Conservation (phyloP, 208 protist species). For the Trypanosomatidae sp. region DNA sequence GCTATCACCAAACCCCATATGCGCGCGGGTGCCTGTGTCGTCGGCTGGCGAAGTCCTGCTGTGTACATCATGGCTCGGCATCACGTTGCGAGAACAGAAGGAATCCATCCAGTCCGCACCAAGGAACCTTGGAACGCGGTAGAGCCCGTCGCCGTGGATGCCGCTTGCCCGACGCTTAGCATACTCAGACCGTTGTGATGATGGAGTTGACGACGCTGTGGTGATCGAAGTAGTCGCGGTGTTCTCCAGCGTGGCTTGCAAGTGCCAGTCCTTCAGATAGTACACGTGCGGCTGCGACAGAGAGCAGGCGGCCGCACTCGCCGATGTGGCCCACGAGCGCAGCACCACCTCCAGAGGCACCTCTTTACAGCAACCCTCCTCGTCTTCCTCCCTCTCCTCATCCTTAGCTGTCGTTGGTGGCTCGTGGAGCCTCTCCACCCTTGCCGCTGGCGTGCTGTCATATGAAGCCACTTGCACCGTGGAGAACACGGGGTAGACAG, state of each 20-base stretch:
- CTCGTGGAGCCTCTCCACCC: background rate
- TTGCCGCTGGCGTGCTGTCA: background rate
- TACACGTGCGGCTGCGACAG: constrained; percentile 3
- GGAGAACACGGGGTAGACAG: constrained; percentile 34
- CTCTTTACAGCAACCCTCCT: constrained; percentile 12
- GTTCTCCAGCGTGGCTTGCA: constrained; percentile 49
- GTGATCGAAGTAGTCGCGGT: background rate
- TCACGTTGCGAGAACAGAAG: constrained; percentile 33
- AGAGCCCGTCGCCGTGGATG: constrained; percentile 46
- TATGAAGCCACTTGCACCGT: background rate
- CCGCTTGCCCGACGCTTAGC: constrained; percentile 3
- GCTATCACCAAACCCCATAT: constrained; percentile 55
- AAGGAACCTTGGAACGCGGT: constrained; percentile 68
- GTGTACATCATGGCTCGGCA: background rate
- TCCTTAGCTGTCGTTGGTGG: background rate
- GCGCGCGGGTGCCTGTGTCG: background rate
- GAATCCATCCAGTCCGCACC: constrained; percentile 81
- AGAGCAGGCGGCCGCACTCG: background rate
- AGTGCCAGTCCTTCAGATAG: constrained; percentile 88
- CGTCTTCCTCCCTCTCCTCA: background rate
- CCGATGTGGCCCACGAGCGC: constrained; percentile 10
- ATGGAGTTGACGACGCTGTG: background rate
- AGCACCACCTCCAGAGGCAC: constrained; percentile 14
- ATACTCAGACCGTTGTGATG: background rate
- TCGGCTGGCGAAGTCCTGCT: background rate